Evolutionary conservation across 2,329 filamentous ascomycete species (phyloP).

Genomic region (Fusarium sambucinum): DNA sequence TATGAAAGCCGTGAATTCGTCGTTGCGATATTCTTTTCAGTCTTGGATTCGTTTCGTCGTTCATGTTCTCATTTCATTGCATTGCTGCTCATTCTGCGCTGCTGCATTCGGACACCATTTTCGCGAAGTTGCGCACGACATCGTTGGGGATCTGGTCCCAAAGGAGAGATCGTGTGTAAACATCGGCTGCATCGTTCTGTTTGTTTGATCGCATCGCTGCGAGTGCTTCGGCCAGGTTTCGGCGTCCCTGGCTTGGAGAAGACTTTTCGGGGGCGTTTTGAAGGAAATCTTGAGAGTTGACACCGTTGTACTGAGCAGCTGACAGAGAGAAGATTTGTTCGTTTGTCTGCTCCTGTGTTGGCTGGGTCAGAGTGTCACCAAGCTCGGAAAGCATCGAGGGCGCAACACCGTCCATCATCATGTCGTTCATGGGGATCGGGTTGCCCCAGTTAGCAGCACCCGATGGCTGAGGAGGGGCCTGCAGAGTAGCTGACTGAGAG

Average conservation of each 20-base stretch:
- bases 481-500: constrained; percentile 57
- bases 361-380: constrained; percentile 76
- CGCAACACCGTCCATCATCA: constrained; percentile 55
- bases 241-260: constrained; percentile 70
- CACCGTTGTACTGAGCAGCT: constrained; percentile 86
- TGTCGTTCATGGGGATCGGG: constrained; percentile 60
- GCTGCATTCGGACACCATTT: constrained; percentile 85
- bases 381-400: constrained; percentile 75
- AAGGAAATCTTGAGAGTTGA: constrained; percentile 75
- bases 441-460: constrained; percentile 55
- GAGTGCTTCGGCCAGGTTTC: constrained; percentile 83
- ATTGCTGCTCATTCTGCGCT: constrained; percentile 59
- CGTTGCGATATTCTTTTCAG: constrained; percentile 52
- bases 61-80: constrained; percentile 59
- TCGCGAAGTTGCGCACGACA: constrained; percentile 91
- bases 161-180: constrained; percentile 91
- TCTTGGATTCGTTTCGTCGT: constrained; percentile 48
- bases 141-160: constrained; percentile 95
- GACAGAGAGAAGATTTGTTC: constrained; percentile 91
- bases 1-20: constrained; percentile 47
- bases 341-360: constrained; percentile 85
- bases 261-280: constrained; percentile 66
- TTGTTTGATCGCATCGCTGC: constrained; percentile 81
- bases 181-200: constrained; percentile 79
- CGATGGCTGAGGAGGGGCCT: constrained; percentile 65